Percentiles rank a stretch among this genome's conserved stretches.
phyloP scores from a whole-genome alignment of 1,284 basidiomycete species.

The Papiliotrema flavescens region DNA sequence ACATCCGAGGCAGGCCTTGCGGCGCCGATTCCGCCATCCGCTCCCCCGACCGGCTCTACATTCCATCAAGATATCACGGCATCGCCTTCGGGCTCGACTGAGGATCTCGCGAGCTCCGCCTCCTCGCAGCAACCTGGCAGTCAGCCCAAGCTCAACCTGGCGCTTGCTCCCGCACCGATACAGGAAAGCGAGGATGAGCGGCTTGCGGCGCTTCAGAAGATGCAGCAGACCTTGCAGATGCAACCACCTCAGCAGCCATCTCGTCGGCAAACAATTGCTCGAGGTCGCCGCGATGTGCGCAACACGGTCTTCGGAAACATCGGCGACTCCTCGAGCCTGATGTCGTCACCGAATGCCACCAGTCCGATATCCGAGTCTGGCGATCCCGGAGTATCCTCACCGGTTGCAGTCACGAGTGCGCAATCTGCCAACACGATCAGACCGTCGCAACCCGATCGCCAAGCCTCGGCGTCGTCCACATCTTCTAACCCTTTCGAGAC shows the following conservation, averaged over 20 bases:
- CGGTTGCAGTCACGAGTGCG: too few relatives aligned
- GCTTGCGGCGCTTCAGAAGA: slow-evolving; percentile 51
- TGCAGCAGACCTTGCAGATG: slow-evolving; percentile 51
- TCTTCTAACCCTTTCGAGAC: slow-evolving; percentile 44
- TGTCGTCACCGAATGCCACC: background rate
- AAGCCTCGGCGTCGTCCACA: slow-evolving; percentile 26
- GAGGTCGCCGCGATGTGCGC: slow-evolving; percentile 52
- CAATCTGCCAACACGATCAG: too few relatives aligned
- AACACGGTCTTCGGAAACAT: slow-evolving; percentile 47
- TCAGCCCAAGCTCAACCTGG: slow-evolving; percentile 33
- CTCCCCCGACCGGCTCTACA: slow-evolving; percentile 4
- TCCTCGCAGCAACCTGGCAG: slow-evolving; percentile 10
- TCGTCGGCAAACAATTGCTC: slow-evolving; percentile 47
- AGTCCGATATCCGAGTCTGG: background rate
- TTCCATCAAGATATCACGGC: slow-evolving; percentile 17
- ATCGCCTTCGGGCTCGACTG: slow-evolving; percentile 23
- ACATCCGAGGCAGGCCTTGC: slow-evolving; percentile 21
- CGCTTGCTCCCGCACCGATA: slow-evolving; percentile 49
- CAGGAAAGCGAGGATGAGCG: slow-evolving; percentile 51
- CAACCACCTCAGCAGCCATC: slow-evolving; percentile 29
- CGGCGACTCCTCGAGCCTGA: slow-evolving; percentile 1
- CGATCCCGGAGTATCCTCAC: too few relatives aligned
- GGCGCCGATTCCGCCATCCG: slow-evolving; percentile 1
- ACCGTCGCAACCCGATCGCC: slow-evolving; percentile 10
- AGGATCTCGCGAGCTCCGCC: slow-evolving; percentile 17